Conservation (phyloP, 2,329 filamentous ascomycete genomes). For the Cladosporium sp. region DNA sequence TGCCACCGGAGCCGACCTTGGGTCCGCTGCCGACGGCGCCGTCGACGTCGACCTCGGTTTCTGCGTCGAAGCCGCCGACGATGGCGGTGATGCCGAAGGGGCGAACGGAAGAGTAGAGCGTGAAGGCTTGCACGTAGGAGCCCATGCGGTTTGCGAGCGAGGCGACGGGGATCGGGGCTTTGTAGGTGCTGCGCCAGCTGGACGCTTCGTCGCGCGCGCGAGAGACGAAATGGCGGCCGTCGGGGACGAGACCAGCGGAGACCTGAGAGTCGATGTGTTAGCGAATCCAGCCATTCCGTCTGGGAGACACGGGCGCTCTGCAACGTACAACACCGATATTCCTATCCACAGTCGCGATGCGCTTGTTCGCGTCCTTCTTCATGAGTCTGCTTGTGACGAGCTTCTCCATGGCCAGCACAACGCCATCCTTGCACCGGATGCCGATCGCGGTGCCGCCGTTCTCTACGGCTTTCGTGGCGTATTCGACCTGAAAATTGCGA, state of each 20-base stretch:
- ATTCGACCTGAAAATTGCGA: slow-evolving; percentile 97
- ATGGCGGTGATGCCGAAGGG: slow-evolving; percentile 97
- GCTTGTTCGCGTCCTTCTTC: slow-evolving; percentile 92
- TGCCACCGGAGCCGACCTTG: slow-evolving; percentile 72
- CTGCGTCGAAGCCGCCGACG: slow-evolving; percentile 86
- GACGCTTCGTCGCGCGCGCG: slow-evolving; percentile 90
- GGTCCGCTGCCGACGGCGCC: slow-evolving; percentile 84
- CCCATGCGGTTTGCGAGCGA: slow-evolving; percentile 91
- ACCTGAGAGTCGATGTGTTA: slow-evolving; percentile 52
- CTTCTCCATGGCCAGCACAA: slow-evolving; percentile 95
- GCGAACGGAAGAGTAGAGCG: slow-evolving; percentile 91
- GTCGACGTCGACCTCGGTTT: slow-evolving; percentile 77
- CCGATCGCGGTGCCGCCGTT: slow-evolving; percentile 94
- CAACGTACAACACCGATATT: slow-evolving; percentile 81
- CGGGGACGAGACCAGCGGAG: slow-evolving; percentile 87
- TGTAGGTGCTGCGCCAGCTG: slow-evolving; percentile 88
- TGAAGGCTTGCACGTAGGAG: slow-evolving; percentile 94
- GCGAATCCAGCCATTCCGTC: neutral
- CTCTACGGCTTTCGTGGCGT: slow-evolving; percentile 97
- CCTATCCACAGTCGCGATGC: slow-evolving; percentile 89
- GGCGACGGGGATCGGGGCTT: slow-evolving; percentile 81
- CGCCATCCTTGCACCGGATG: slow-evolving; percentile 93
- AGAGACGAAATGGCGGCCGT: slow-evolving; percentile 90
- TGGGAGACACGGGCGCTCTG: neutral
- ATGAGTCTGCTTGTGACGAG: slow-evolving; percentile 91